Conservation (phyloP, 176 grass and related monocot species). For the Triticum urartu region DNA sequence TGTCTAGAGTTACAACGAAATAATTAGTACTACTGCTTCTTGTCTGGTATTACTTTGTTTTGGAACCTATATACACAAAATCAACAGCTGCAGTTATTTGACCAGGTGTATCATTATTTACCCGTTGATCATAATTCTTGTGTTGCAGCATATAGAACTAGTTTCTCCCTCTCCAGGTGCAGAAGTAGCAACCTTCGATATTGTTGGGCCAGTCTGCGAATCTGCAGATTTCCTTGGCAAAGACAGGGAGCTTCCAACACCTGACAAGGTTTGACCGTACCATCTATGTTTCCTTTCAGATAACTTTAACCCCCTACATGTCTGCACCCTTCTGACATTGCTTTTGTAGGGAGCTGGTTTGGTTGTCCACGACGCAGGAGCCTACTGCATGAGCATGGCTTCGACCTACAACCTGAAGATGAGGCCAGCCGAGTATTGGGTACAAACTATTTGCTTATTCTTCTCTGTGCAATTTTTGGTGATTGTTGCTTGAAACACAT, state of each 20-base stretch:
- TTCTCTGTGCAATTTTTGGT: not conserved
- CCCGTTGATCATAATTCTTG: conserved; percentile 3
- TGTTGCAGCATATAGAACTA: conserved; percentile 76
- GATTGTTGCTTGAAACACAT: no score
- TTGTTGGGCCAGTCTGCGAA: conserved; percentile 98
- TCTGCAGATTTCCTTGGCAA: conserved; percentile 97
- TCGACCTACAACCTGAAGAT: conserved; percentile 96
- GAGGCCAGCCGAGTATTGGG: conserved; percentile 93
- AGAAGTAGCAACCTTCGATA: conserved; percentile 67
- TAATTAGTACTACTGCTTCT: not conserved
- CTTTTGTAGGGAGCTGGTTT: conserved; percentile 75
- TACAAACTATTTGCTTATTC: conserved; percentile 21
- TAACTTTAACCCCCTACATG: not conserved
- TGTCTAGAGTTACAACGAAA: not conserved
- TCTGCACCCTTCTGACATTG: not conserved
- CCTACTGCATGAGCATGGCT: conserved; percentile 99
- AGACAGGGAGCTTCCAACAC: conserved; percentile 78
- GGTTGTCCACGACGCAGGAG: conserved; percentile 93
- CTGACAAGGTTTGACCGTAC: conserved; percentile 55
- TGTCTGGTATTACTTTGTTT: not conserved
- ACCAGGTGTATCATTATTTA: not conserved
- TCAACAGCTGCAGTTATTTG: not conserved
- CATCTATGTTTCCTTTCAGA: not conserved
- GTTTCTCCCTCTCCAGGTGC: conserved; percentile 59
- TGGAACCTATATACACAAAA: not conserved